phyloP scores from a whole-genome alignment of 768 basidiomycete species.

The Rhizopogon vinicolor region DNA sequence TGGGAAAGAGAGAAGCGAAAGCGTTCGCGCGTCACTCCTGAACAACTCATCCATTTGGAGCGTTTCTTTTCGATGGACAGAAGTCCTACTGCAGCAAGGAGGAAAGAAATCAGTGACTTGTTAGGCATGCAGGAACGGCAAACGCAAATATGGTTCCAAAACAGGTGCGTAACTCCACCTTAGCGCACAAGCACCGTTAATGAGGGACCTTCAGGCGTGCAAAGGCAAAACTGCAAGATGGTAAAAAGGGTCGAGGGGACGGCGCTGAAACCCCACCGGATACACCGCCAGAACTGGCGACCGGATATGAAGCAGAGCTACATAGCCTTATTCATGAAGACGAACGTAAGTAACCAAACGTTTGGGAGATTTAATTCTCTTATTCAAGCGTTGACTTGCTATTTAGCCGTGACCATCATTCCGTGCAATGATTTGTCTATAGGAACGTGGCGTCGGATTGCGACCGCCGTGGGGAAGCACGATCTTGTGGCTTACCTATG shows the following conservation, averaged over 20 bases:
- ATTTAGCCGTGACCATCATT: slow-evolving; percentile 65
- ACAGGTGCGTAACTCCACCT: slow-evolving; percentile 39
- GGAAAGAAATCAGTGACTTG: slow-evolving; percentile 68
- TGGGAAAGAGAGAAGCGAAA: slow-evolving; percentile 58
- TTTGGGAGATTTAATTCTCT: not conserved
- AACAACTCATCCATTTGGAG: slow-evolving; percentile 75
- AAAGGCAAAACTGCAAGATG: slow-evolving; percentile 71
- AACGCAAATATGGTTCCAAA: slow-evolving; percentile 90
- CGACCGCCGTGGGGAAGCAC: slow-evolving; percentile 45
- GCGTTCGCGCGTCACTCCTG: slow-evolving; percentile 73
- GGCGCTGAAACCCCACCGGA: slow-evolving; percentile 38
- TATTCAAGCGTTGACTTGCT: not conserved
- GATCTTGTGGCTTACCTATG: slow-evolving; percentile 77
- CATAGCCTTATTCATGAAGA: slow-evolving; percentile 69
- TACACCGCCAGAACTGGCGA: slow-evolving; percentile 46
- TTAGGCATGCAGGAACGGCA: slow-evolving; percentile 84
- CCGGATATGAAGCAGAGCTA: slow-evolving; percentile 55
- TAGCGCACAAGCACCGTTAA: not conserved
- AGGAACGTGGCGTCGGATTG: slow-evolving; percentile 76
- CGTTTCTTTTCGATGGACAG: slow-evolving; percentile 63
- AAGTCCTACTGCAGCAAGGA: slow-evolving; percentile 65
- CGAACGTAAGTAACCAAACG: slow-evolving; percentile 49
- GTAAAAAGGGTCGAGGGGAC: slow-evolving; percentile 40
- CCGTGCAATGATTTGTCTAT: slow-evolving; percentile 72
- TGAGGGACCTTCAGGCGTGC: slow-evolving; percentile 52